Percentiles rank a stretch among this genome's conserved stretches.
phyloP scores from a whole-genome alignment of 495 filamentous ascomycete genomes.

The Chaetomium fimeti region DNA sequence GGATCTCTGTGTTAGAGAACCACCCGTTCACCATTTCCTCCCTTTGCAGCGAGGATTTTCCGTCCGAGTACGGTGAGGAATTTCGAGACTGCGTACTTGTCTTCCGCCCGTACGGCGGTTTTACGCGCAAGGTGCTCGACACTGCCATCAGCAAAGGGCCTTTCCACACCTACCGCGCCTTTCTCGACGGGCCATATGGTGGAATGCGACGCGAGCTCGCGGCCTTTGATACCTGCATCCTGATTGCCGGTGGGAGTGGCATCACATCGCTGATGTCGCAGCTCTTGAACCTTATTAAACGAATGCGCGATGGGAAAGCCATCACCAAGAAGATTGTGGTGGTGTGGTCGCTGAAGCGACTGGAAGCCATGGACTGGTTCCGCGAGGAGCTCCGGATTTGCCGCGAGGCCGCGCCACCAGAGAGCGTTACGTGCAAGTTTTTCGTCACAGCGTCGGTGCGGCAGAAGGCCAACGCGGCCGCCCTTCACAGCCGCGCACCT shows the following conservation, averaged over 20 bases:
- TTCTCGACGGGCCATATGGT: conserved; percentile 90
- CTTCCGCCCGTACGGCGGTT: conserved; percentile 86
- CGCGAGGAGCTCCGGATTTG: conserved; percentile 90
- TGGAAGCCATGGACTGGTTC: conserved; percentile 97
- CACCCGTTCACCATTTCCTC: conserved; percentile 96
- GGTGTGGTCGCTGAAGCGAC: conserved; percentile 84
- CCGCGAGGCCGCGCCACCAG: conserved; percentile 76
- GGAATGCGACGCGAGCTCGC: conserved; percentile 89
- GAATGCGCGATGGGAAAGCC: conserved; percentile 89
- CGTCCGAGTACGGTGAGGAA: conserved; percentile 79
- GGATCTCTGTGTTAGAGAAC: conserved; percentile 83
- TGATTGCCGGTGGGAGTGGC: conserved; percentile 91
- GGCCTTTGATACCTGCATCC: conserved; percentile 87
- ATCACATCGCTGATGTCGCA: conserved; percentile 93
- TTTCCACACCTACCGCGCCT: conserved; percentile 82
- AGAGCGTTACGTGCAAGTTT: conserved; percentile 88
- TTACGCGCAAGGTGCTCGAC: conserved; percentile 75
- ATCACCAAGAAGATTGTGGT: conserved; percentile 87
- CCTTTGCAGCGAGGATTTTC: conserved; percentile 78
- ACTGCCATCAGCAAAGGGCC: conserved; percentile 78
- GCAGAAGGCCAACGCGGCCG: conserved; percentile 36
- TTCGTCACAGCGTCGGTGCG: conserved; percentile 78
- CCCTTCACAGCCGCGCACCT: conserved; percentile 49
- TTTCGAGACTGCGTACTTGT: conserved; percentile 87
- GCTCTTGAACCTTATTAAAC: conserved; percentile 85